These are phyloP conservation scores for Cystoderma amianthinum DNA, from an alignment of 768 basidiomycete species.

Conservation along the genomic window DNA sequence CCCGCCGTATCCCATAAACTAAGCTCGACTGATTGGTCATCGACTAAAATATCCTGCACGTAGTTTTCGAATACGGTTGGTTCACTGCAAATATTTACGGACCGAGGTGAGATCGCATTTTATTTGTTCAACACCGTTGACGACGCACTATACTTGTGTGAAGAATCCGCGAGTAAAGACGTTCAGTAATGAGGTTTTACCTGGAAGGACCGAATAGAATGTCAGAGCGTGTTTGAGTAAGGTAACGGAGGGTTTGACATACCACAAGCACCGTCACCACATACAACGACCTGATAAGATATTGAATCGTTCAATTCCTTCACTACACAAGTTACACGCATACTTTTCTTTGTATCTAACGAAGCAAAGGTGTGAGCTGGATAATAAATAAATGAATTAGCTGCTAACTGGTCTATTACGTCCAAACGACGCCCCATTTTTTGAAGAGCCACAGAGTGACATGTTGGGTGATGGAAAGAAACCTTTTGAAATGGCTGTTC, in stretches of 20 bases:
- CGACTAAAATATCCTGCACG: conserved; percentile 82
- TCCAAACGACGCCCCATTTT: conserved; percentile 46
- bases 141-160: conserved; percentile 83
- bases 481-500: too few species aligned
- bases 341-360: conserved; percentile 43
- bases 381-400: conserved; percentile 5
- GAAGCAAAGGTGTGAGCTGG: conserved; percentile 5
- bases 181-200: conserved; percentile 81
- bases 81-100: conserved; percentile 40
- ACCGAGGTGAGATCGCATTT: conserved; percentile 3
- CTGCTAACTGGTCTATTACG: conserved; percentile 46
- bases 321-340: conserved; percentile 1
- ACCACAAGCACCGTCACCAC: conserved; percentile 96
- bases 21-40: conserved; percentile 84
- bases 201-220: conserved; percentile 33
- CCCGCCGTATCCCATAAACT: conserved; percentile 98
- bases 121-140: not conserved
- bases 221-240: conserved; percentile 4
- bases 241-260: conserved; percentile 21
- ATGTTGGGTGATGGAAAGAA: too few species aligned
- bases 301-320: conserved; percentile 6
- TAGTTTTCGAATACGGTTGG: conserved; percentile 98
- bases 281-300: conserved; percentile 61
- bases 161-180: conserved; percentile 91
- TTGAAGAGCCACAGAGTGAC: conserved; percentile 52